Evolutionary conservation across 768 basidiomycete genomes (phyloP).

Genomic region (Gloeopeniophorella convolvens): DNA sequence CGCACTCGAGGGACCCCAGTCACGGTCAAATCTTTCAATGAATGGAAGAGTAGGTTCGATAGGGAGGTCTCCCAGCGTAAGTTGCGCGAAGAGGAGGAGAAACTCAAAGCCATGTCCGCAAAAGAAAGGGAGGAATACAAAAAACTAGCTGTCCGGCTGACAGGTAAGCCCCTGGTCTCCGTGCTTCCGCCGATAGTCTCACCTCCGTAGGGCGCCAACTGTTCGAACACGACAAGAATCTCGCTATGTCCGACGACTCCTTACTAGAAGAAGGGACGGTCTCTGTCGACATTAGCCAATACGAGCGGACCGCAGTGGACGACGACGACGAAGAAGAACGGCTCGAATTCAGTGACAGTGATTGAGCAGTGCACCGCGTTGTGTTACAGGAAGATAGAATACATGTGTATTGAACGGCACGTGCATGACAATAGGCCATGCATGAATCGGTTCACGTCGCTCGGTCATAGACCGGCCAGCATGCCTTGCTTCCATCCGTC

Average conservation of each 20-base stretch:
- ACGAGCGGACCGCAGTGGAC: conserved; percentile 54
- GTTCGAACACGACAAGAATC: conserved; percentile 75
- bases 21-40: conserved; percentile 70
- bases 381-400: neutral
- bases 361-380: conserved; percentile 36
- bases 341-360: conserved; percentile 82
- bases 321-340: conserved; percentile 61
- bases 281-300: conserved; percentile 86
- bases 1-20: conserved; percentile 90
- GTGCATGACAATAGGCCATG: conserved; percentile 5
- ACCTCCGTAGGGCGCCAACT: conserved; percentile 73
- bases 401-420: conserved; percentile 11
- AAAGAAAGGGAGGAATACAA: conserved; percentile 87
- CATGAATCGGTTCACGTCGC: conserved; percentile 1
- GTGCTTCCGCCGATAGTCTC: no score
- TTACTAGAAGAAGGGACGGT: conserved; percentile 81
- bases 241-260: conserved; percentile 67
- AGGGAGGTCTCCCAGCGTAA: conserved; percentile 54
- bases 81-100: conserved; percentile 71
- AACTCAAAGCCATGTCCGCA: conserved; percentile 56
- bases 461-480: conserved; percentile 9
- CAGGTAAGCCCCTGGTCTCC: conserved; percentile 45
- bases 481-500: conserved; percentile 10
- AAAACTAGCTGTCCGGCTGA: conserved; percentile 50
- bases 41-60: conserved; percentile 78